Base-by-base conservation (phyloP, 805 yeast species). In the Blastobotrys terrestris region DNA sequence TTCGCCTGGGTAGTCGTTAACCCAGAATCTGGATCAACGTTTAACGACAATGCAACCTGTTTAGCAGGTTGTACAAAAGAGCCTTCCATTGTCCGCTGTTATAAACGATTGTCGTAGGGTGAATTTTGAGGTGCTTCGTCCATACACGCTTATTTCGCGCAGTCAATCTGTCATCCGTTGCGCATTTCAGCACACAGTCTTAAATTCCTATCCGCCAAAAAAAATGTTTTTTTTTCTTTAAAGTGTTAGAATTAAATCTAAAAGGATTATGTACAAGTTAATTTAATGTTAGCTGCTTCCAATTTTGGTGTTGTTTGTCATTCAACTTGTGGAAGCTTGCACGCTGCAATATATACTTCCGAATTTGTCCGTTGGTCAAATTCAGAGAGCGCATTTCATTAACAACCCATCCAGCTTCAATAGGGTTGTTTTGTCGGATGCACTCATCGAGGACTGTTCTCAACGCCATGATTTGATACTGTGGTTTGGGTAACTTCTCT, bases 1-100 rank as follows among this genome's bases (percentile, higher is more conserved):
- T 49, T 53, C 13, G 60, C 66, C 46, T 58, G 60, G 18, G 55
- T 52, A 19, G 48, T 50, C 8, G 60, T 51, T 8, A 64, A 57
- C 11, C 68, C 68, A 3, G 20, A 16, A 8, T 15, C 44, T 6
- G 58, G 54, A 47, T 57, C 55, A 52, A 45, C 64, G 46, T 49
- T 44, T 20, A 55, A 50, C 39, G 48, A 50, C 52, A 39, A 52
- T n/a, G 55, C 53, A 13, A 54, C 57, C 6, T 52, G 51, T n/a
- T 52, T 40, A 5, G 55, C 50, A 16, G 48, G 20, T 2, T 39
- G 22, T 11, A 51, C 20, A 39, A 46, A 55, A 1, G 60, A 55
- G 45, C 48, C 35, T n/a, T 58, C 60, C 61, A 58, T 58, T 22
- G 8, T 31, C 26, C 11, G 35, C 35, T 26, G 11, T 11, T 26